Evolutionary conservation across 148 eudicot species (phyloP).

Genomic region (Cornus florida): DNA sequence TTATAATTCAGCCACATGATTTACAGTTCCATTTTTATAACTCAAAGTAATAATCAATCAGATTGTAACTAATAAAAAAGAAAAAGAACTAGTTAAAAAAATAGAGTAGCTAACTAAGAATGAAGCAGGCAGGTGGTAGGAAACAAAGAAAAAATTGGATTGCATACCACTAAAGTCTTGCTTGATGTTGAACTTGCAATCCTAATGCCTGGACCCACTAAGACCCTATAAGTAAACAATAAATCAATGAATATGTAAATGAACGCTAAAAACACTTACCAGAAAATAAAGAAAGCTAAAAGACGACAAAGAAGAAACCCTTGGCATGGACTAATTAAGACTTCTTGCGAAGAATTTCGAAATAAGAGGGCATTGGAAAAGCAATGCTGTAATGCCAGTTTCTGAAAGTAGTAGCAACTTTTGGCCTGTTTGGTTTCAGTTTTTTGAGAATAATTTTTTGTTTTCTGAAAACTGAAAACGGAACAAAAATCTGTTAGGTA

Average conservation of each 20-base stretch:
- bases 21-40: not conserved
- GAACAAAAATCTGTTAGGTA: too few relatives aligned
- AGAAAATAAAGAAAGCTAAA: not conserved
- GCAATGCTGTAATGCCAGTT: not conserved
- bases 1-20: not conserved
- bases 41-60: not conserved
- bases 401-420: too few relatives aligned
- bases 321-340: not conserved
- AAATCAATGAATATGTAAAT: not conserved
- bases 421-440: too few relatives aligned
- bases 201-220: constrained; percentile 19
- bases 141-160: constrained; percentile 8
- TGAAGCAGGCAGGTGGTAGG: not conserved
- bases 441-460: too few relatives aligned
- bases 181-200: constrained; percentile 36
- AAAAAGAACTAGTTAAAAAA: not conserved
- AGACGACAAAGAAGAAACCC: not conserved
- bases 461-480: too few relatives aligned
- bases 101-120: not conserved
- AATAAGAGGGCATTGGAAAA: not conserved
- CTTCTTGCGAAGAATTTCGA: not conserved
- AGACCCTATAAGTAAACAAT: constrained; percentile 28
- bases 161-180: constrained; percentile 38
- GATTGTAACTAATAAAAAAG: not conserved
- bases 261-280: not conserved